Evolutionary conservation across 1,284 basidiomycete species (phyloP).

Genomic region (Trichosporon sp.): DNA sequence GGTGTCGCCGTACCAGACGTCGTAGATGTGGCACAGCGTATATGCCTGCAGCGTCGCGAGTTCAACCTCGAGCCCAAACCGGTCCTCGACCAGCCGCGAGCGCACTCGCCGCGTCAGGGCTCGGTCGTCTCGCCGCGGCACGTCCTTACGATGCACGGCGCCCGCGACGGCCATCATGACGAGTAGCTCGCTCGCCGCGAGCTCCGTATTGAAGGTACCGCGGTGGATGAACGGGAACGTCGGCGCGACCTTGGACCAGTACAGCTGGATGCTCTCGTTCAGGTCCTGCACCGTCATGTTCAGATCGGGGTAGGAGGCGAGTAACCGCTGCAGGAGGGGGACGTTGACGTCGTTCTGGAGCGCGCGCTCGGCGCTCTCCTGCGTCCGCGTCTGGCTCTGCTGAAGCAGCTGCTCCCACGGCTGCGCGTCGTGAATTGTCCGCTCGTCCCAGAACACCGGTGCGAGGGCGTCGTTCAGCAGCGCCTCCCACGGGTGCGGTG

Average conservation of each 20-base stretch:
- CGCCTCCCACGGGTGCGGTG: slow-evolving; percentile 35
- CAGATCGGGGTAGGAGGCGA: slow-evolving; percentile 33
- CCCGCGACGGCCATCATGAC: slow-evolving; percentile 48
- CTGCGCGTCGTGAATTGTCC: slow-evolving; percentile 19
- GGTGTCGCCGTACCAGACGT: slow-evolving; percentile 45
- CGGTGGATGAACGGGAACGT: slow-evolving; percentile 51
- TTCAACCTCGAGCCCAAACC: slow-evolving; percentile 45
- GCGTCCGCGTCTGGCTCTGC: slow-evolving; percentile 27
- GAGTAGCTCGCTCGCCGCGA: slow-evolving; percentile 41
- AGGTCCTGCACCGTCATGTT: slow-evolving; percentile 36
- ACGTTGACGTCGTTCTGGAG: slow-evolving; percentile 22
- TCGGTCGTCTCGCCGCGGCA: slow-evolving; percentile 24
- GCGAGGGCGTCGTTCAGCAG: slow-evolving; percentile 31
- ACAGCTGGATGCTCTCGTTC: slow-evolving; percentile 35
- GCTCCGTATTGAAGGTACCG: slow-evolving; percentile 43
- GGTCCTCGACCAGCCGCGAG: slow-evolving; percentile 41
- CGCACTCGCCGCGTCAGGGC: slow-evolving; percentile 37
- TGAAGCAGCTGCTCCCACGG: slow-evolving; percentile 30
- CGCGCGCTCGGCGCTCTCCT: slow-evolving; percentile 33
- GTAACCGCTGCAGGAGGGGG: slow-evolving; percentile 30
- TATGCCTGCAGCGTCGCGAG: slow-evolving; percentile 46
- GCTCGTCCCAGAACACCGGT: slow-evolving; percentile 27
- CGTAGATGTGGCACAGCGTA: slow-evolving; percentile 47
- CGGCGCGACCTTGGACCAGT: slow-evolving; percentile 45
- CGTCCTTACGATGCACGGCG: slow-evolving; percentile 23